Evolutionary conservation across 2,329 filamentous ascomycete genomes (phyloP), one percentile per base, ranked within the genome.

Genomic region (Scorias spongiosa): DNA sequence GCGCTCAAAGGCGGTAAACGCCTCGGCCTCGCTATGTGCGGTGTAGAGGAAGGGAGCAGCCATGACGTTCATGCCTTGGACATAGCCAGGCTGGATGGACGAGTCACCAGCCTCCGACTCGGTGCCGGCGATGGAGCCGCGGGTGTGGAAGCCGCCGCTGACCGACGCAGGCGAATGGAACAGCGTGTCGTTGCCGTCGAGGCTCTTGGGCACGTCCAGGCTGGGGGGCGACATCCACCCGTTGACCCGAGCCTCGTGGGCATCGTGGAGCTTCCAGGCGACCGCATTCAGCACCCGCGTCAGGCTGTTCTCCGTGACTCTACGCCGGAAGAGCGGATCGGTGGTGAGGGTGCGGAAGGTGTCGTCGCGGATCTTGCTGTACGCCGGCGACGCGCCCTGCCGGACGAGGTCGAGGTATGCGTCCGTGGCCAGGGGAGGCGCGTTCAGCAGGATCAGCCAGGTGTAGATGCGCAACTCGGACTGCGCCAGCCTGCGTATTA

Each of bases 31-130:
- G 61, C 86, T 94, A 46, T 87, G 80, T 1, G 91, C 88, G 5
- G 86, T 87, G 61, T 98, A 98, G 39, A 98, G 71, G 58, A 98
- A 95, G 0, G 91, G 91, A 1, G 91, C 91, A 9, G 88, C 89
- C 12, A 98, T 75, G 36, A 98, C 91, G 60, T 98, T 98, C 89
- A 98, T 96, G 52, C 91, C 91, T 64, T 98, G 91, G 2, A 98
- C 89, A 56, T 98, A 98, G 36, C 84, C 88, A 29, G 87, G 40
- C 11, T 49, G 30, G 39, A 18, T 10, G 42, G 38, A 39, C 8
- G 43, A 46, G 34, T 55, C 69, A 45, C 73, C 74, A 6, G 69
- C 68, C 49, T 81, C 77, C 51, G 80, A 73, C 32, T 36, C 32
- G 15, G 32, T 15, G 12, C 32, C 32, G 15, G 32, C 15, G 12